Evolutionary conservation across 2,329 filamentous ascomycete species (phyloP), one percentile per base, ranked within the genome.

Genomic region (Akanthomyces lecanii): DNA sequence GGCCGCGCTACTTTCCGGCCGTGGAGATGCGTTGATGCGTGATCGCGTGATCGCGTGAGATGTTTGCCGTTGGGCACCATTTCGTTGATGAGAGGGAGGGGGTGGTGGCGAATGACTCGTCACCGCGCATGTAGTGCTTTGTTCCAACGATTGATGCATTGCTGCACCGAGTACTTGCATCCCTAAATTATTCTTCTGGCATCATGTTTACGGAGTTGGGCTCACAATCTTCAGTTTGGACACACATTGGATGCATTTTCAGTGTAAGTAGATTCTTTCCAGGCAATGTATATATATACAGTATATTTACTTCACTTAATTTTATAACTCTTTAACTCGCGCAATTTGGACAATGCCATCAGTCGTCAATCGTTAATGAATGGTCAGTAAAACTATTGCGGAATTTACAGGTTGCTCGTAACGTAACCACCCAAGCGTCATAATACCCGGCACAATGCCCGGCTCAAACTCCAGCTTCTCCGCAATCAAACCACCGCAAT

Each of bases 1-100:
- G 94, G 5, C 90, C 91, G 11, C 85, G 93, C 64, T 97, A 88
- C 74, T 95, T 96, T 70, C 91, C 91, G 8, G 84, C 88, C 3
- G 76, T 88, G 33, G 82, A 89, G 51, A 71, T 89, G 67, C 79
- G 84, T 66, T 90, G 67, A 73, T 47, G 10, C 5, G n/a, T 3
- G 25, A 10, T 5, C 1, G 21, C 1, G n/a, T 3, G 25, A 10
- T 5, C 1, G 21, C 1, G 4, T 2, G 21, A 16, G 18, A 5
- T 44, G 21, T 18, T 36, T 5, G 23, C 14, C 6, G 28, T 4
- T 30, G 28, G 28, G 28, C 4, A 30, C 28, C 28, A 30, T 30
- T 6, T 30, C 28, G 28, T 30, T 30, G 28, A 30, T 2, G 28
- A 30, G 4, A 5, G 6, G 28, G 28, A 30, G 28, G 21, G 21